Evolutionary conservation across 495 filamentous ascomycete genomes (phyloP), one percentile per base, ranked within the genome.

Genomic region (Sporormia fimetaria): DNA sequence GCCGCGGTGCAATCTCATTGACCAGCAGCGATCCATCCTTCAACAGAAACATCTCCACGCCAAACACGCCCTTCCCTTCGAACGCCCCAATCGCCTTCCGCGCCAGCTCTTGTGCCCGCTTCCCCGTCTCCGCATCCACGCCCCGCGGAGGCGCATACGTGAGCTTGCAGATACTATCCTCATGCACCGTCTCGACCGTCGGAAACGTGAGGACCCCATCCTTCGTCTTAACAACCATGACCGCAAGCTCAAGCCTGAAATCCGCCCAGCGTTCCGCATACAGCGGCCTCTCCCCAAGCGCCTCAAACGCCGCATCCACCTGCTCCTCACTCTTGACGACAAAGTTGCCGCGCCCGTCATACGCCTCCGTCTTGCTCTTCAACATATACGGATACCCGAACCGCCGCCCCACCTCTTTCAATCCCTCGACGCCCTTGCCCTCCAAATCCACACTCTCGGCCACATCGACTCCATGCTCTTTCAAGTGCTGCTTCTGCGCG

Each of bases 11-110:
- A 35, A 95, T 81, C 62, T 98, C 90, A 60, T 93, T 94, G 39
- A 98, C 69, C 45, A 93, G 63, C 3, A 93, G 68, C 1, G 57
- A 61, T 8, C 62, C 72, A 54, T 92, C 75, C 30, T 78, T 64
- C n/a, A 92, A 71, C 6, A 95, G 67, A 61, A 96, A 98, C 79
- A 96, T 83, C 62, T 98, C 90, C 0, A 96, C 87, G 0, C 88
- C 90, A 61, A 95, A 98, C 22, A 93, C 81, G 42, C 90, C 90
- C 49, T 87, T 81, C 33, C 90, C 90, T 65, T 77, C 75, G 46
- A 98, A 80, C 7, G 73, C 75, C 29, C 71, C 71, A 37, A 95
- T 74, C 14, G 87, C 87, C 41, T 77, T 75, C 43, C 77, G 71
- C 17, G 87, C 90, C 7, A 95, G 64, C 14, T 79, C 69, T 56